Base-by-base conservation (phyloP, 2,329 filamentous ascomycete genomes). In the Aspergillus spinulosporus region DNA sequence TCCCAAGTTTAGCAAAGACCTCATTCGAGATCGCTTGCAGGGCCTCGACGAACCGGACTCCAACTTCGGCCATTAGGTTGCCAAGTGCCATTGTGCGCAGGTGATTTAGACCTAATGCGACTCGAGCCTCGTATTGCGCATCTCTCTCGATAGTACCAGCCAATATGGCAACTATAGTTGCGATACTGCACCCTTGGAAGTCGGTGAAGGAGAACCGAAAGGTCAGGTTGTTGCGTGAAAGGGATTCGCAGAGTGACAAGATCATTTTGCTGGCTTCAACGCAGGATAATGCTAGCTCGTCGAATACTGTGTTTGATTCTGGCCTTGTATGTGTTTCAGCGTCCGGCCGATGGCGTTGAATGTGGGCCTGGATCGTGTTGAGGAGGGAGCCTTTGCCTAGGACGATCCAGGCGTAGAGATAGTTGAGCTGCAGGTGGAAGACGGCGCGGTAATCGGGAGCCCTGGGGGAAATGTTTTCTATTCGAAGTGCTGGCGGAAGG, bases 151-250 rank as follows among this genome's bases (percentile, higher is more conserved):
- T 54, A 12, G 74, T 72, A 0, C 72, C 72, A 3, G 69, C 62
- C 2, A 75, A 59, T 8, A 47, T 47, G 11, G 44, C 29, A 5
- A 75, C 66, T 26, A 74, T 74, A 1, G 70, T 74, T 3, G 72
- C 72, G 12, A 71, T 73, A 37, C 72, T 74, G 54, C 72, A 74
- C 9, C 70, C 72, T 49, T 75, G 72, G 21, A 75, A 74, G 57
- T 75, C 72, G 3, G 72, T 73, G 46, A 75, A 75, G 0, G 72
- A 74, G 47, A 75, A 74, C 0, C 68, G 65, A 2, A 69, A 68
- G n/a, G 70, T 67, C 5, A 51, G 21, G 12, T 43, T 15, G 6
- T 72, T 72, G 2, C 64, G 62, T 2, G 56, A 61, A 12, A 74
- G 47, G 3, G 54, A 65, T 26, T 51, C 48, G 36, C 21, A 51